These are phyloP conservation scores for Apiospora rasikravindrae DNA, from an alignment of 2,329 filamentous ascomycete genomes.

Conservation along the genomic window DNA sequence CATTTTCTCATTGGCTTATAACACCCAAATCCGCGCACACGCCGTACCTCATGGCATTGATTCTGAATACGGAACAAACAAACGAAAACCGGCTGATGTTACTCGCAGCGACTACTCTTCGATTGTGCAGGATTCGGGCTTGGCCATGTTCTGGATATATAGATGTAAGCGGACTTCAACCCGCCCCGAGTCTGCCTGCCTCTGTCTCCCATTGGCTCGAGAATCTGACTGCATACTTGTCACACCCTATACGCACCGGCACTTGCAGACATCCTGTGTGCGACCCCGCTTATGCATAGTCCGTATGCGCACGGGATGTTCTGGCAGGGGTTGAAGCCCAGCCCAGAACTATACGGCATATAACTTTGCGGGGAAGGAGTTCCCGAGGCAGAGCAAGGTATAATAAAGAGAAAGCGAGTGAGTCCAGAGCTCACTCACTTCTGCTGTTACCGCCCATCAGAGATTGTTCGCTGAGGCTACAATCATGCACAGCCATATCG, in stretches of 20 bases:
- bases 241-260: not conserved
- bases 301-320: not conserved
- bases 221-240: constrained; percentile 11
- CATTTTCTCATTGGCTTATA: not conserved
- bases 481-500: not conserved
- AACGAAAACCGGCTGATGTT: not conserved
- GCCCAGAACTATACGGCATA: not conserved
- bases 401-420: not conserved
- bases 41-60: not conserved
- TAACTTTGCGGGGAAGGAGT: not conserved
- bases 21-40: not conserved
- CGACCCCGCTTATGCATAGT: not conserved
- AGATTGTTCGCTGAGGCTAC: not conserved
- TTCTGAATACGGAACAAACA: not conserved
- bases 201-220: not conserved
- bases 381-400: not conserved
- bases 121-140: not conserved
- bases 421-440: not conserved
- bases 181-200: not conserved
- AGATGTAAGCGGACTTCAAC: not conserved
- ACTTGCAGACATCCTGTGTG: not conserved
- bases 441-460: not conserved
- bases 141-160: not conserved
- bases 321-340: not conserved
- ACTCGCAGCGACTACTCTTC: not conserved